Base-by-base conservation (phyloP, 2,329 filamentous ascomycete species). In the Annulohypoxylon truncatum region DNA sequence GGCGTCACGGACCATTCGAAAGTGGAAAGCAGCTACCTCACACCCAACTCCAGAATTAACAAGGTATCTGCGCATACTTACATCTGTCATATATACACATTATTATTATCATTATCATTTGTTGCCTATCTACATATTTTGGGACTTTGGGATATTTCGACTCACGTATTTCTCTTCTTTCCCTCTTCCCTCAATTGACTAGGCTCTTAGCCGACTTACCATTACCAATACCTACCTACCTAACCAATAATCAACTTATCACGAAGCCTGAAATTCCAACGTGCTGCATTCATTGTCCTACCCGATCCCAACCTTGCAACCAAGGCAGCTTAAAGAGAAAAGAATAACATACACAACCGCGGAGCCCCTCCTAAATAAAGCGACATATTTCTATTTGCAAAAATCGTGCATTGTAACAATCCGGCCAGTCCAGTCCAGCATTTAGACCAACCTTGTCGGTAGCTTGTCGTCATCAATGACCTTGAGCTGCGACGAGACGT, bases 221-320 rank as follows among this genome's bases (percentile, higher is more conserved):
- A 9, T 29, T 9, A 12, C 8, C 55, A 53, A 4, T 52, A 59
- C n/a, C n/a, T n/a, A n/a, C n/a, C n/a, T n/a, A n/a, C n/a, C 4
- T 29, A 2, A 12, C 8, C 55, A 53, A 4, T 52, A 59, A 52
- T 57, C 57, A 67, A 64, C 63, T 58, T 66, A 64, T 66, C 52
- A 64, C 52, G 52, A 61, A 58, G 46, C 60, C 35, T 57, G 44
- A 35, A 67, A 58, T 62, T 59, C 53, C 60, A 69, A 67, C 64
- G 67, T 67, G 60, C 48, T 50, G 60, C 52, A 63, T 67, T 57
- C 64, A 64, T 64, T 64, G 60, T 67, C 50, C 50, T 58, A 64
- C 60, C 60, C 26, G 28, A 54, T 54, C 63, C 59, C 44, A 53
- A 44, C 52, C 48, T 38, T 15, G 35, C 35, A 18, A 18, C 35